Base-by-base conservation (phyloP, 1,139 yeast genomes). In the Protomyces pachydermus region DNA sequence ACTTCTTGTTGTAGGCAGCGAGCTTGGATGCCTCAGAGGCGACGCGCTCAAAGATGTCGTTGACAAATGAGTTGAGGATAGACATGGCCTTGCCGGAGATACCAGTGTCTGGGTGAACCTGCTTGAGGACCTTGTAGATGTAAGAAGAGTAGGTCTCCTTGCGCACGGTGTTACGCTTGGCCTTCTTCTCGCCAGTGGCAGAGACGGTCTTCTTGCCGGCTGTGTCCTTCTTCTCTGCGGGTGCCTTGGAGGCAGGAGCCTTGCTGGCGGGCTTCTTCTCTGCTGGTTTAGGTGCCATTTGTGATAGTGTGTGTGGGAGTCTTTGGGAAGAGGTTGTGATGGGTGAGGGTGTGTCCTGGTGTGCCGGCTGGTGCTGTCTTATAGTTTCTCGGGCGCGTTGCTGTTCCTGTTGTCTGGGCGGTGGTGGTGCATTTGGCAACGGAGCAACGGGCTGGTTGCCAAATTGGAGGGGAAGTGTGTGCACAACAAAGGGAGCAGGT, bases 1-100 rank as follows among this genome's bases (percentile, higher is more conserved):
- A 91, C 83, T 91, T 91, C 86, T 93, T 93, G 89, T 93, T 93
- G 88, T 93, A 93, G 77, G 97, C 97, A 81, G 98, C 98, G 78
- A 93, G 87, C 84, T 93, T 93, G 72, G 98, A 93, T 74, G 98
- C 97, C 82, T 93, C 98, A 74, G 95, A 81, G 74, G 98, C 98
- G 75, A 87, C 87, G 85, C 96, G 88, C 82, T 88, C 96, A 74
- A 88, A 88, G 76, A 88, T 88, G 54, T 71, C 71, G 81, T 91
- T 91, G 74, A 93, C 98, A 74, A 93, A 93, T 64, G 98, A 93
- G 88, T 93, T 93, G 95, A 93, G 88, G 79, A 93, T 93, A 68
- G 97, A 91, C 97, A 93, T 93, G 73, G 98, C 97, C 81, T 91
- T 90, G 81, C 91, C 96, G 72, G 98, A 93, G 78, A 93, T 93